Evolutionary conservation across 805 yeast genomes (phyloP).

Genomic region (Deakozyma indianensis): DNA sequence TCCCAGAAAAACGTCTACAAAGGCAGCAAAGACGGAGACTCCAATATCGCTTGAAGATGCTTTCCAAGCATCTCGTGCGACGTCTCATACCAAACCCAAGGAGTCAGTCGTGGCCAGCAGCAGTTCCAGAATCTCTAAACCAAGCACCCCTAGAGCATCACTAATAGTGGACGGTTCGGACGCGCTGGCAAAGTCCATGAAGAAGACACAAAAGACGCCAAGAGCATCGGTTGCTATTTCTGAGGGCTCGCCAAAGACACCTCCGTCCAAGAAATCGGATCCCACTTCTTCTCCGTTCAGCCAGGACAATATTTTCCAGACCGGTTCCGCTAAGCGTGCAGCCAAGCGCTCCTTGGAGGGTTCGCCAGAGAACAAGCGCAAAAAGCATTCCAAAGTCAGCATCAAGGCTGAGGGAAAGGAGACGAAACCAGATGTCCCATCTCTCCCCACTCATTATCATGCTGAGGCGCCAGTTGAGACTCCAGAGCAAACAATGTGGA

Average conservation of each 20-base stretch:
- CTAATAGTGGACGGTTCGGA: background rate
- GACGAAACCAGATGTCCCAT: background rate
- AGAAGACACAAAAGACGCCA: slow-evolving; percentile 8
- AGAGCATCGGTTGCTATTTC: slow-evolving; percentile 5
- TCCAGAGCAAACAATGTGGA: background rate
- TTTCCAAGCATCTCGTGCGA: background rate
- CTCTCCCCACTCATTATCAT: background rate
- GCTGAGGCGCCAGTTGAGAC: background rate
- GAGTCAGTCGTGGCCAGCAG: background rate
- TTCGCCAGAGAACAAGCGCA: background rate
- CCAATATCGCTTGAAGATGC: background rate
- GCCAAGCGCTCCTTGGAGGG: background rate
- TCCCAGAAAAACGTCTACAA: too few relatives aligned
- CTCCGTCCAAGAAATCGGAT: background rate
- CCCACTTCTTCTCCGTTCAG: slow-evolving; percentile 8
- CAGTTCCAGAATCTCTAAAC: background rate
- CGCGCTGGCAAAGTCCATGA: slow-evolving; percentile 1
- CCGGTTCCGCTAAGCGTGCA: slow-evolving; percentile 5
- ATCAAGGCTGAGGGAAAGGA: background rate
- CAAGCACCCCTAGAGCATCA: background rate
- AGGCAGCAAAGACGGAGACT: too few relatives aligned
- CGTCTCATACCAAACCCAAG: background rate
- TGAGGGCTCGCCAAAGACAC: background rate
- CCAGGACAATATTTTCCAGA: slow-evolving; percentile 12
- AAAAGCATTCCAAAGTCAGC: background rate